phyloP scores from a whole-genome alignment of 1,284 basidiomycete species.

The Leccinum proliferum region DNA sequence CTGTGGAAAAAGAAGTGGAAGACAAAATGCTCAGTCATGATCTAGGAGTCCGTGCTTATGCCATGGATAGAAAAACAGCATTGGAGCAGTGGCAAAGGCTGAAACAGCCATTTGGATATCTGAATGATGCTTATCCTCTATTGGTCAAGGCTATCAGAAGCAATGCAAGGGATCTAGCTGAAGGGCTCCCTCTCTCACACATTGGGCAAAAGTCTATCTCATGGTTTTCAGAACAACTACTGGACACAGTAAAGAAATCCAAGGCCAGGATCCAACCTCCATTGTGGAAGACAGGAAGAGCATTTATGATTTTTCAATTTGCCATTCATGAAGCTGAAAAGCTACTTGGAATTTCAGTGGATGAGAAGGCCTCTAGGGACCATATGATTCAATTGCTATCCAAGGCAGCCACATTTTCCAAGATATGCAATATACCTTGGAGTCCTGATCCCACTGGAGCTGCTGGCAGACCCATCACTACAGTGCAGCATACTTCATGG shows the following conservation, averaged over 20 bases:
- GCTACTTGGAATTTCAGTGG: background rate
- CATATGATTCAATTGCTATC: background rate
- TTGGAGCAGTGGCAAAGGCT: background rate
- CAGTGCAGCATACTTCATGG: background rate
- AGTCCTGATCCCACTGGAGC: background rate
- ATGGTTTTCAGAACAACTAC: background rate
- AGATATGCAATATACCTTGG: background rate
- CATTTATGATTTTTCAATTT: background rate
- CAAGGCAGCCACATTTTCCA: background rate
- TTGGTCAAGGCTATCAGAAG: background rate
- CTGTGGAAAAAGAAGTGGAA: background rate
- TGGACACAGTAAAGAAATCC: background rate
- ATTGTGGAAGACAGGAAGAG: background rate
- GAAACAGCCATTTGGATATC: background rate
- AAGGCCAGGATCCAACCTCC: background rate
- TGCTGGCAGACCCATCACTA: background rate
- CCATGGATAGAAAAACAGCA: background rate
- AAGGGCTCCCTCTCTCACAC: background rate
- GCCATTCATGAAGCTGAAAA: background rate
- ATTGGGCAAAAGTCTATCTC: background rate
- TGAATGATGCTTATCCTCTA: background rate
- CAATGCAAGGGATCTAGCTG: background rate
- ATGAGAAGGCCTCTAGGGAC: background rate
- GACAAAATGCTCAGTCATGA: background rate
- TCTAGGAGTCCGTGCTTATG: background rate